These are phyloP conservation scores for Sporothrix pallida DNA, from an alignment of 2,329 filamentous ascomycete species.

Conservation along the genomic window DNA sequence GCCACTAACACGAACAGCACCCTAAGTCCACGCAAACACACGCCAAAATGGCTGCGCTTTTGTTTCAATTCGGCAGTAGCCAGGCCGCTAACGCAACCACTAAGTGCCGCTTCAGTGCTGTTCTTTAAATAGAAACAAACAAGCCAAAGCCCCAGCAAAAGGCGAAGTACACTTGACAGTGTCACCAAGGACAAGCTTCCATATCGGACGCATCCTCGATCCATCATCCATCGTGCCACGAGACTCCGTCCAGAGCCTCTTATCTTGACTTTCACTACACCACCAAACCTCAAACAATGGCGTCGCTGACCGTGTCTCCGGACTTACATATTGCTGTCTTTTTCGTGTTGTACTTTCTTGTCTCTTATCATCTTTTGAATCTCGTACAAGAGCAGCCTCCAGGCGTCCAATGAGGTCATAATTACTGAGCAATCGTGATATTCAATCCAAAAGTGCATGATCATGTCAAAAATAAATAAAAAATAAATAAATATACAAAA, in stretches of 20 bases:
- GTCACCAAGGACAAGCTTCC: not conserved
- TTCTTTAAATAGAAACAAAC: slow-evolving; percentile 21
- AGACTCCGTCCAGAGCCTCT: not conserved
- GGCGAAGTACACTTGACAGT: not conserved
- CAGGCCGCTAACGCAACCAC: not conserved
- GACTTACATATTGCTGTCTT: not conserved
- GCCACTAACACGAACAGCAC: slow-evolving; percentile 3
- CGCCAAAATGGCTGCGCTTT: not conserved
- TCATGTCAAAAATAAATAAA: not conserved
- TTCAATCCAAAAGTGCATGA: no score
- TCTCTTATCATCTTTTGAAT: not conserved
- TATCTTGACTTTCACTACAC: not conserved
- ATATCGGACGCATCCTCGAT: not conserved
- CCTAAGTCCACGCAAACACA: not conserved
- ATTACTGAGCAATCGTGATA: not conserved
- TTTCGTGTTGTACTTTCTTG: not conserved
- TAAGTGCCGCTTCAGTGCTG: not conserved
- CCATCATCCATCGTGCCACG: not conserved
- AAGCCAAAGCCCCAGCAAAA: not conserved
- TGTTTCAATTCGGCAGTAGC: slow-evolving; percentile 12
- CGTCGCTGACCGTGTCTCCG: not conserved
- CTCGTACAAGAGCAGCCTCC: slow-evolving; percentile 1
- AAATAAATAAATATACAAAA: not conserved
- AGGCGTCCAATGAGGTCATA: not conserved
- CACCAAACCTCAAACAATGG: slow-evolving; percentile 15